Percentiles rank a stretch among this genome's conserved stretches.
Conservation (phyloP, 768 basidiomycete species). For the Auriculariales sp. region DNA sequence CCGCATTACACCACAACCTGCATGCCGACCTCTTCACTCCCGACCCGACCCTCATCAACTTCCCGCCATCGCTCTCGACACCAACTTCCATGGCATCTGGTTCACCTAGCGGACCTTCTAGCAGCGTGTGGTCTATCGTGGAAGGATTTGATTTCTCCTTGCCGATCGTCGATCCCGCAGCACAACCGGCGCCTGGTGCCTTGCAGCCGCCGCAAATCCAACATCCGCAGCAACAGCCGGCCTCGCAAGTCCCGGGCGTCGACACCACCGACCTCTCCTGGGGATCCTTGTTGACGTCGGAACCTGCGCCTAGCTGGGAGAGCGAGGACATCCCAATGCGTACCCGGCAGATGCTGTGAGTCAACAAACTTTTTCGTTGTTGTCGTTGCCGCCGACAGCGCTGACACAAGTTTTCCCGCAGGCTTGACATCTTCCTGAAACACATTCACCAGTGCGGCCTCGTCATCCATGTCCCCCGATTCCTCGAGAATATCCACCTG, state of each 20-base stretch:
- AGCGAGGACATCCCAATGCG: slow-evolving; percentile 7
- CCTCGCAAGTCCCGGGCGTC: not conserved
- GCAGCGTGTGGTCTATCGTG: not conserved
- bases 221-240: not conserved
- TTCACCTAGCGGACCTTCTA: not conserved
- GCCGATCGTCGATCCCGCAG: slow-evolving; percentile 1
- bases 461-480: slow-evolving; percentile 51
- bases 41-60: not conserved
- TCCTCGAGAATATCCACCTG: slow-evolving; percentile 43
- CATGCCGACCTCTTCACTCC: no score
- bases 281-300: not conserved
- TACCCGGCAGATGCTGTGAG: slow-evolving; percentile 10
- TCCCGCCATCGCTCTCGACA: not conserved
- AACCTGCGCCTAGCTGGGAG: slow-evolving; percentile 2
- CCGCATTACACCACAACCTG: not conserved
- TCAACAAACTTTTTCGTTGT: not conserved
- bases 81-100: not conserved
- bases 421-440: slow-evolving; percentile 55
- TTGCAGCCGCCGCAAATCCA: no score
- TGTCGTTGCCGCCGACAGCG: slow-evolving; percentile 3
- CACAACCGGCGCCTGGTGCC: no score
- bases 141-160: not conserved
- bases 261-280: not conserved
- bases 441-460: slow-evolving; percentile 48
- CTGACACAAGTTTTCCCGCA: slow-evolving; percentile 15